Conservation (phyloP, 345 rosid genomes). For the Linum trigynum region DNA sequence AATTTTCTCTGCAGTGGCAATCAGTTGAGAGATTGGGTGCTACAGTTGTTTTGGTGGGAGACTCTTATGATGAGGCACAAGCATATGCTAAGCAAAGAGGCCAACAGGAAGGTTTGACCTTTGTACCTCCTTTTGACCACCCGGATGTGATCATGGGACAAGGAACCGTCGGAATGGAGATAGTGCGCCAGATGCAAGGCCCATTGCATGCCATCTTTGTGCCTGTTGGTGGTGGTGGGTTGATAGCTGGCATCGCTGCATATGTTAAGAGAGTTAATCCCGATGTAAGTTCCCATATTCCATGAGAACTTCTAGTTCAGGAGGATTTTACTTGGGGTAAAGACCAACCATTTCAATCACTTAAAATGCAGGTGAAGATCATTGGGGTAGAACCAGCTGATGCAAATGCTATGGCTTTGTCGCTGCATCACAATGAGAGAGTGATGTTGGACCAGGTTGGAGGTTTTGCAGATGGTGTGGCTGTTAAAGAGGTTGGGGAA, state of each 20-base stretch:
- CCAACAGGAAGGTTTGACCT: conserved; percentile 59
- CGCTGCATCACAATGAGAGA: conserved; percentile 84
- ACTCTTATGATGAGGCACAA: conserved; percentile 90
- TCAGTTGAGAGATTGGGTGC: conserved; percentile 80
- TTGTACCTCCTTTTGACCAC: conserved; percentile 96
- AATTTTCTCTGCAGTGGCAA: conserved; percentile 53
- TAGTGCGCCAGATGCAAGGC: conserved; percentile 58
- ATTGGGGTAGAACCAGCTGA: conserved; percentile 95
- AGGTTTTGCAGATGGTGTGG: conserved; percentile 97
- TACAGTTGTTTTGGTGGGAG: conserved; percentile 74
- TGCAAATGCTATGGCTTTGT: conserved; percentile 97
- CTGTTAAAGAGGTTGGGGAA: conserved; percentile 93
- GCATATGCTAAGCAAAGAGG: conserved; percentile 67
- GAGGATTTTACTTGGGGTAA: not conserved
- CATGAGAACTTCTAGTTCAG: not conserved
- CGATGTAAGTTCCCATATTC: conserved; percentile 36
- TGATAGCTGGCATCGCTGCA: conserved; percentile 97
- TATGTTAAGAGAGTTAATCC: conserved; percentile 83
- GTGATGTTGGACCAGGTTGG: conserved; percentile 85
- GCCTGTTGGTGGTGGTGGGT: conserved; percentile 96
- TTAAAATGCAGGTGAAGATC: conserved; percentile 58
- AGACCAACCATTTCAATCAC: not conserved
- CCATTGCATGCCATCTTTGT: conserved; percentile 95
- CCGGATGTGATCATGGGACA: conserved; percentile 90
- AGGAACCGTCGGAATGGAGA: conserved; percentile 97